These are phyloP conservation scores for Teratosphaeriaceae sp. DNA, from an alignment of 2,329 filamentous ascomycete genomes.

Conservation along the genomic window DNA sequence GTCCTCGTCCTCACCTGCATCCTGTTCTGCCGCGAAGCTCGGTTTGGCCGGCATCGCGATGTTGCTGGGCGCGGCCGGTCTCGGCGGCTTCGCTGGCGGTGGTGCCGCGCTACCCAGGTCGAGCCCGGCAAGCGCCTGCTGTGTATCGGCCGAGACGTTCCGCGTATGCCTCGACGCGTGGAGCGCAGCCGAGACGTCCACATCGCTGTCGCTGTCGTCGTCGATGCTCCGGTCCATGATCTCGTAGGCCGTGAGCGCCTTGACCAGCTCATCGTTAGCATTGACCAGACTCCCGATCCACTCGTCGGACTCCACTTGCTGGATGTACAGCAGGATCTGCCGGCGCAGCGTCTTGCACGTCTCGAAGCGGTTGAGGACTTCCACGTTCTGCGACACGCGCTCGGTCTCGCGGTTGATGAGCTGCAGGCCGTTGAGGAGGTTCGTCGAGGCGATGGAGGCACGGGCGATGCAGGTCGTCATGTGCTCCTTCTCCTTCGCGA, in stretches of 20 bases:
- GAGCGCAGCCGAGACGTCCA: slow-evolving; percentile 14
- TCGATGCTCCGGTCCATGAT: slow-evolving; percentile 84
- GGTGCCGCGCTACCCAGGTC: slow-evolving; percentile 30
- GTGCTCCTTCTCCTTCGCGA: slow-evolving; percentile 79
- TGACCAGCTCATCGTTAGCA: slow-evolving; percentile 93
- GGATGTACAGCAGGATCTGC: slow-evolving; percentile 85
- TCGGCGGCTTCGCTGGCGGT: slow-evolving; percentile 44
- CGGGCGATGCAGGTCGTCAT: slow-evolving; percentile 88
- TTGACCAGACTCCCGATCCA: slow-evolving; percentile 87
- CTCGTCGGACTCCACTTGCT: slow-evolving; percentile 83
- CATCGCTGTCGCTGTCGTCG: slow-evolving; percentile 59
- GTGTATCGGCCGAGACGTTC: slow-evolving; percentile 20
- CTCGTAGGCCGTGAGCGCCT: slow-evolving; percentile 88
- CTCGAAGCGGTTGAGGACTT: slow-evolving; percentile 72
- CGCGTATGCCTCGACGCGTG: slow-evolving; percentile 4
- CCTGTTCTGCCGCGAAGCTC: slow-evolving; percentile 20
- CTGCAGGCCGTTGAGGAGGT: slow-evolving; percentile 79
- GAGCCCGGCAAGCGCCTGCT: slow-evolving; percentile 40
- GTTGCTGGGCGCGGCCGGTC: slow-evolving; percentile 31
- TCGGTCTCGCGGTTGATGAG: slow-evolving; percentile 85
- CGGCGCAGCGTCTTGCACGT: slow-evolving; percentile 77
- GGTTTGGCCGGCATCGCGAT: slow-evolving; percentile 32
- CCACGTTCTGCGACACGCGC: slow-evolving; percentile 76
- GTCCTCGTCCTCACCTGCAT: slow-evolving; percentile 58
- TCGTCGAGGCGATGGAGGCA: slow-evolving; percentile 83